Base-by-base conservation (phyloP, 2,329 filamentous ascomycete genomes). In the Apiospora rasikravindrae region DNA sequence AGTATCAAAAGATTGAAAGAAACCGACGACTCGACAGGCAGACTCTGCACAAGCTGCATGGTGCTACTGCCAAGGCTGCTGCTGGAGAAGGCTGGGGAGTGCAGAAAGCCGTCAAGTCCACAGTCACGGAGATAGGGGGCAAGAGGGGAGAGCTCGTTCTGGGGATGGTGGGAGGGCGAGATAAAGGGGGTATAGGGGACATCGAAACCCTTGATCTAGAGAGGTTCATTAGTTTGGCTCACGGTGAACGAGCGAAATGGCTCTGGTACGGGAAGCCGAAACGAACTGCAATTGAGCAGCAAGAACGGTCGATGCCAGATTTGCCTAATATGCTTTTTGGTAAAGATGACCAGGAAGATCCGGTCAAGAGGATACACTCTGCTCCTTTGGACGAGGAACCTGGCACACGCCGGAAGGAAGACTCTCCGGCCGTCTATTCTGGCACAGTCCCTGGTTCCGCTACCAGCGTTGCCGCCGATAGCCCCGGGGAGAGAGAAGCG, bases 71-170 rank as follows among this genome's bases (percentile, higher is more conserved):
- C 51, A 98, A 98, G 81, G 95, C 94, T 44, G 95, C 95, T 2
- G 93, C 92, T 69, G 93, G 94, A 45, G 95, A 98, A 79, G 93
- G 93, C 2, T 98, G 96, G 94, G 93, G 92, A 22, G 94, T 97
- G n/a, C 94, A 95, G 69, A 92, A 94, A 78, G 95, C 96, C 24
- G 94, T 99, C 77, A 98, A 98, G 80, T 97, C 94, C 3, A 98
- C 96, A 0, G 93, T 98, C 67, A 95, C 93, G 24, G 96, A 98
- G 82, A 90, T 99, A 51, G 94, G 94, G 76, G 96, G 96, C 19
- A 98, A 98, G 81, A 92, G 96, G 70, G 95, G 95, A 67, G 96
- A 98, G 81, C 93, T 98, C 84, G 92, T 98, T 67, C 94, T 97
- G 86, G 95, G 94, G n/a, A 97, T 97, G 86, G 95, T 98, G 7